phyloP scores from a whole-genome alignment of 2,329 filamentous ascomycete species.

The Paecilomyces dactylethromorphus region DNA sequence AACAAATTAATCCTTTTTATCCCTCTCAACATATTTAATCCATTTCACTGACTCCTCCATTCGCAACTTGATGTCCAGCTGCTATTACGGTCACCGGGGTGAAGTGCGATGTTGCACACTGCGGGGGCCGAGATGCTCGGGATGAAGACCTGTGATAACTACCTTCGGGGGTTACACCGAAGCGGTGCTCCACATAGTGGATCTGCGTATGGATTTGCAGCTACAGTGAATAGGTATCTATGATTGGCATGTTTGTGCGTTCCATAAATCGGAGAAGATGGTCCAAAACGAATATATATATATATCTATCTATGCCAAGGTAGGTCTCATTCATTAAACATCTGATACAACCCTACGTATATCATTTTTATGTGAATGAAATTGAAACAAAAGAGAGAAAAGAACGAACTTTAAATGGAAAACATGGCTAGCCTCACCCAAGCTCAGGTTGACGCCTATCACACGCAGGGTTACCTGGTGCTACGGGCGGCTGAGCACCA shows the following conservation, averaged over 20 bases:
- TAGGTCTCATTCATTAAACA: too few relatives aligned
- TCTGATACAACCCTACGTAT: too few relatives aligned
- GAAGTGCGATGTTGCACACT: constrained; percentile 12
- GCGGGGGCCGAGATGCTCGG: constrained; percentile 8
- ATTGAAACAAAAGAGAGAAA: background rate
- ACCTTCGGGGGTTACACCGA: background rate
- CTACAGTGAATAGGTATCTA: too few relatives aligned
- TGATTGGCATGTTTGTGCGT: too few relatives aligned
- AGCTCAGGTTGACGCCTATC: constrained; percentile 15
- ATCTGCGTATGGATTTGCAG: too few relatives aligned
- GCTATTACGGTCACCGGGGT: constrained; percentile 6
- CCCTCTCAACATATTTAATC: too few relatives aligned
- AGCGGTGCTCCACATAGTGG: background rate
- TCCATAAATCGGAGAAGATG: too few relatives aligned
- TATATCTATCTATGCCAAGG: too few relatives aligned
- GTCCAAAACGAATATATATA: too few relatives aligned
- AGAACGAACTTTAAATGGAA: background rate
- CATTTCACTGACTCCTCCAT: background rate
- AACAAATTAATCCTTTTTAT: too few relatives aligned
- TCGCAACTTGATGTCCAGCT: too few relatives aligned
- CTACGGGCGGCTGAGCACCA: constrained; percentile 18
- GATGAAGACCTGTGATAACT: constrained; percentile 4
- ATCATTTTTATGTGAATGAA: too few relatives aligned
- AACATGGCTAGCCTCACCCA: constrained; percentile 11
- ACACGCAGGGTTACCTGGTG: constrained; percentile 20